phyloP scores from a whole-genome alignment of 495 filamentous ascomycete species.

The Talaromyces ruber region DNA sequence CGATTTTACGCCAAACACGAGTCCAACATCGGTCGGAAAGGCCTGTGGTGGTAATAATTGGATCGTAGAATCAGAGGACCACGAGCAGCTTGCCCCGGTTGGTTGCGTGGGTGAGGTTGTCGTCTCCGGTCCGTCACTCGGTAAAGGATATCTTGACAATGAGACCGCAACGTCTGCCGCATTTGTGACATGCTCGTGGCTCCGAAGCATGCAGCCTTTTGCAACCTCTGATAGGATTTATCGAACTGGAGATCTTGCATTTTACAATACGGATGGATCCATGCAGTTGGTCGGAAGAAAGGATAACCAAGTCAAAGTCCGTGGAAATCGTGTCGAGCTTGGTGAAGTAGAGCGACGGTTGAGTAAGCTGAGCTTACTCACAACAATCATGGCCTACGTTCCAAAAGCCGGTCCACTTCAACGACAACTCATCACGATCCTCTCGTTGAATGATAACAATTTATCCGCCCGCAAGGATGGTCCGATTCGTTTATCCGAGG shows the following conservation, averaged over 20 bases:
- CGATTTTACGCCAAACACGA: constrained; percentile 31
- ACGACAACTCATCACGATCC: too few species aligned
- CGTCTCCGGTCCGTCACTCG: constrained; percentile 44
- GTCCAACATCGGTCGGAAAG: constrained; percentile 14
- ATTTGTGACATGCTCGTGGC: constrained; percentile 42
- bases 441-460: too few species aligned
- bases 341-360: constrained; percentile 46
- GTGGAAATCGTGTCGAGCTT: constrained; percentile 54
- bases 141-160: constrained; percentile 41
- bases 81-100: constrained; percentile 33
- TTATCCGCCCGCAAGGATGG: too few species aligned
- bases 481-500: too few species aligned
- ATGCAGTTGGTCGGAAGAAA: constrained; percentile 51
- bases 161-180: constrained; percentile 30
- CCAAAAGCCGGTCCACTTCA: too few species aligned
- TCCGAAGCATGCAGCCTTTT: constrained; percentile 38
- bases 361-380: too few species aligned
- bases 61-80: constrained; percentile 39
- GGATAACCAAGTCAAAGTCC: constrained; percentile 55
- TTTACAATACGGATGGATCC: constrained; percentile 42
- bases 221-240: constrained; percentile 33
- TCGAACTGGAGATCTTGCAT: constrained; percentile 44
- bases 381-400: too few species aligned
- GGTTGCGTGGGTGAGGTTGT: constrained; percentile 45
- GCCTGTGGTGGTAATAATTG: constrained; percentile 15